Evolutionary conservation across 2,329 filamentous ascomycete species (phyloP), one percentile per base, ranked within the genome.

Genomic region (Hypoxylon sp.): DNA sequence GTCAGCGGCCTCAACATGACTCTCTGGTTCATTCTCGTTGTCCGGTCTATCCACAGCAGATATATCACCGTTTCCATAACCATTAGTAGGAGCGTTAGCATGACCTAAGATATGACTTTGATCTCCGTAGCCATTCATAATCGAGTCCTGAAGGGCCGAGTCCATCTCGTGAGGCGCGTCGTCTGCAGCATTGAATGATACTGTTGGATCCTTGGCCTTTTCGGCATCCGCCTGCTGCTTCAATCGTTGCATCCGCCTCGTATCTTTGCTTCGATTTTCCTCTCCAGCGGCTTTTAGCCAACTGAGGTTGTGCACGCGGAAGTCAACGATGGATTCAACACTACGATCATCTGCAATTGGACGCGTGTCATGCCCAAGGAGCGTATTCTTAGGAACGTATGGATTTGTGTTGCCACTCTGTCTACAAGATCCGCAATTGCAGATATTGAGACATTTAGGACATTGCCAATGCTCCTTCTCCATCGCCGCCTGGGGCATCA

Each of bases 291-390:
- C 86, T 75, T 88, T 88, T 52, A 98, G 82, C 93, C 94, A 98
- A 46, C 87, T 88, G 27, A 97, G 83, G 77, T 99, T 99, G 58
- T 97, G 95, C 44, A 93, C 85, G 27, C 92, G 90, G 79, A 98
- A 98, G 77, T 98, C 94, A 7, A 98, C 93, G 21, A 98, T 86
- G 24, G 90, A 91, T 79, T 98, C 95, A 5, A 97, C 89, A 75
- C 94, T 98, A 67, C 96, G 90, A 56, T 93, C 91, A 80, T 99
- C 96, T 1, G 96, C 95, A 53, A 98, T 90, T 35, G 92, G 91
- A 59, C 90, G 92, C 0, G 96, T 99, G 73, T 98, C 94, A 74
- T 98, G 94, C 0, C 96, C 96, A 1, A 98, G 87, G 1, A 95
- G 84, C 0, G 94, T 97, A 63, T 92, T 93, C 75, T 93, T 96